These are phyloP conservation scores for Moesziomyces globuligerus DNA, from an alignment of 1,284 basidiomycete genomes.

Conservation along the genomic window DNA sequence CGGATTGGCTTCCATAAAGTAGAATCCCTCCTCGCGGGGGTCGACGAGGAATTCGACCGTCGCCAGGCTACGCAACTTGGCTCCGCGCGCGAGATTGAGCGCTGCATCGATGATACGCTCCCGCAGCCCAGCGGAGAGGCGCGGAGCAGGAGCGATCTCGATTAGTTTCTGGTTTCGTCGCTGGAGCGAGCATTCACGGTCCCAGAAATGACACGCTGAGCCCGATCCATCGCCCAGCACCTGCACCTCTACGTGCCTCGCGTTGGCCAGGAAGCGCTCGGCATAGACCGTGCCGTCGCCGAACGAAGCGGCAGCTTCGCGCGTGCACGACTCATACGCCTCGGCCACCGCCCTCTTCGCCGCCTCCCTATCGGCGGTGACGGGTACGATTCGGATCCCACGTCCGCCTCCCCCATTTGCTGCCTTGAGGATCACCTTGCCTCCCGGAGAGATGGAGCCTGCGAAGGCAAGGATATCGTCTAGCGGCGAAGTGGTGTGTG, in stretches of 20 bases:
- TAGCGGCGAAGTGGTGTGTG: background rate
- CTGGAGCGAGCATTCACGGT: conserved; percentile 48
- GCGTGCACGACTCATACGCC: conserved; percentile 29
- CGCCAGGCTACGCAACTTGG: conserved; percentile 19
- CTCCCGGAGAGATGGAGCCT: background rate
- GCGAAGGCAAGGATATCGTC: conserved; percentile 30
- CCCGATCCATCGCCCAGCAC: conserved; percentile 42
- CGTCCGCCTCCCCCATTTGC: conserved; percentile 45
- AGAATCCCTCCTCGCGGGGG: conserved; percentile 10
- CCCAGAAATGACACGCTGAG: conserved; percentile 33
- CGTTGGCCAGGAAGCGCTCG: conserved; percentile 34
- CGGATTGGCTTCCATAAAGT: conserved; percentile 53
- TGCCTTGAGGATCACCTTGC: conserved; percentile 42
- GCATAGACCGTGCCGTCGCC: conserved; percentile 36
- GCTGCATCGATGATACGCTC: conserved; percentile 16
- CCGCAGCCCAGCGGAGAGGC: conserved; percentile 2
- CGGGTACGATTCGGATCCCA: conserved; percentile 33
- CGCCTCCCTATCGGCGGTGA: background rate
- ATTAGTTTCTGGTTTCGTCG: conserved; percentile 47
- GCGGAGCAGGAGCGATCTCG: conserved; percentile 41
- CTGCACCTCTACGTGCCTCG: conserved; percentile 49
- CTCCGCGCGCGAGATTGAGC: conserved; percentile 10
- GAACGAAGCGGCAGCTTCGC: conserved; percentile 35
- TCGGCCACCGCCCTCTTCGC: conserved; percentile 1
- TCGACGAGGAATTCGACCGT: conserved; percentile 51